Conservation (phyloP, 208 protist species). For the Trypanosoma grayi region DNA sequence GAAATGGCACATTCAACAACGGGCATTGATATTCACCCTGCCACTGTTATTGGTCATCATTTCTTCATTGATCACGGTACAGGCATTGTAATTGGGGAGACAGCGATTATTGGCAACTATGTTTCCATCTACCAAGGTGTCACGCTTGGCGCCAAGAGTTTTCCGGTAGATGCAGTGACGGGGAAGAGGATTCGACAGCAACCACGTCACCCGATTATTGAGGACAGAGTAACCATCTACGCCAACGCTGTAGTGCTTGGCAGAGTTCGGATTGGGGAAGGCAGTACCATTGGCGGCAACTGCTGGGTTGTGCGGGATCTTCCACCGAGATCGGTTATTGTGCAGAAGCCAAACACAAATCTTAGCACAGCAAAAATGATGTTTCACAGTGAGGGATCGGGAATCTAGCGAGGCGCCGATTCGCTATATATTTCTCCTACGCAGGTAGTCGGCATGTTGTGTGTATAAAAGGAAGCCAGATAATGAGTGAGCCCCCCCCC, state of each 20-base stretch:
- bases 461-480: neutral
- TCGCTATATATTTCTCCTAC: no score
- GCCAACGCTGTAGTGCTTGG: constrained; percentile 83
- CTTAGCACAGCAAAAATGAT: constrained; percentile 36
- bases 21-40: constrained; percentile 89
- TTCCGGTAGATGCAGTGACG: constrained; percentile 48
- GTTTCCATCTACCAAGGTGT: constrained; percentile 85
- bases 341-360: constrained; percentile 41
- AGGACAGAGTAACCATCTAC: constrained; percentile 78
- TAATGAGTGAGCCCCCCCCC: no score
- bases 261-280: constrained; percentile 69
- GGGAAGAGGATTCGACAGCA: constrained; percentile 49
- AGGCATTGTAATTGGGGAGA: constrained; percentile 87
- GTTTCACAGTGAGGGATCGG: constrained; percentile 58
- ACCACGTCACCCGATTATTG: constrained; percentile 85
- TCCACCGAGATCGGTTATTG: constrained; percentile 47
- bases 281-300: constrained; percentile 74
- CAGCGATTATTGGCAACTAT: constrained; percentile 77
- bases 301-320: constrained; percentile 59
- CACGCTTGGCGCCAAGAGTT: constrained; percentile 78
- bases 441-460: no score
- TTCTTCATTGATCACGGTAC: constrained; percentile 92
- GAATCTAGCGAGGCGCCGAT: no score
- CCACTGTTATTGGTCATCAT: constrained; percentile 72
- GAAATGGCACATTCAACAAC: constrained; percentile 63